Evolutionary conservation across 2,329 filamentous ascomycete species (phyloP), one percentile per base, ranked within the genome.

Genomic region (Diplodia seriata): DNA sequence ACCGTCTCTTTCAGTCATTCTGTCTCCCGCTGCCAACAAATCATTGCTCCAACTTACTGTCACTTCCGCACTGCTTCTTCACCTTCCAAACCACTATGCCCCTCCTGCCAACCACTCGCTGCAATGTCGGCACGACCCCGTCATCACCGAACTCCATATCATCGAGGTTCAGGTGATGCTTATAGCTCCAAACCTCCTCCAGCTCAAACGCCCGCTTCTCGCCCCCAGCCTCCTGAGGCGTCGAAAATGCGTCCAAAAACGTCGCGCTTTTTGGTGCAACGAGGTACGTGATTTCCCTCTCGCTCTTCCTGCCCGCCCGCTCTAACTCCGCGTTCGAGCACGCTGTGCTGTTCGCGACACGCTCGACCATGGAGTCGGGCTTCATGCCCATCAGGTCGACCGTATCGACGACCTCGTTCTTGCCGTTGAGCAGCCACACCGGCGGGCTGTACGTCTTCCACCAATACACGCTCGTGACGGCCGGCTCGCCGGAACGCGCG

Each of bases 391-490:
- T 93, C 23, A 93, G 82, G 74, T 94, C 91, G 69, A 84, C 83
- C 1, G 91, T 94, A 36, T 81, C 84, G n/a, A 93, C 79, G 11
- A 91, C 84, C 71, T 89, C 86, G 71, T 91, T 93, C 77, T 91
- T 91, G 66, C 90, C 89, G 71, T 93, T 90, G 7, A 94, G 82
- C 23, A 94, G 84, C 91, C 91, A 94, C 43, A 90, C 89, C 0
- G 91, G 91, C 20, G 91, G 91, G 76, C 89, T 91, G 76, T 94
- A 94, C 1, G 91, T 94, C 77, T 93, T 94, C 91, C 91, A 94
- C 91, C 91, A 94, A 62, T 91, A 84, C 3, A 89, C 90, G 40
- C 90, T 85, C 5, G 56, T 59, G 15, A 68, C 33, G 2, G 23
- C 33, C 70, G 90, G 72, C 23, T 76, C 89, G 4, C 87, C 84